phyloP scores from a whole-genome alignment of 2,329 filamentous ascomycete species.

The Arthrobotrys sphaeroides region DNA sequence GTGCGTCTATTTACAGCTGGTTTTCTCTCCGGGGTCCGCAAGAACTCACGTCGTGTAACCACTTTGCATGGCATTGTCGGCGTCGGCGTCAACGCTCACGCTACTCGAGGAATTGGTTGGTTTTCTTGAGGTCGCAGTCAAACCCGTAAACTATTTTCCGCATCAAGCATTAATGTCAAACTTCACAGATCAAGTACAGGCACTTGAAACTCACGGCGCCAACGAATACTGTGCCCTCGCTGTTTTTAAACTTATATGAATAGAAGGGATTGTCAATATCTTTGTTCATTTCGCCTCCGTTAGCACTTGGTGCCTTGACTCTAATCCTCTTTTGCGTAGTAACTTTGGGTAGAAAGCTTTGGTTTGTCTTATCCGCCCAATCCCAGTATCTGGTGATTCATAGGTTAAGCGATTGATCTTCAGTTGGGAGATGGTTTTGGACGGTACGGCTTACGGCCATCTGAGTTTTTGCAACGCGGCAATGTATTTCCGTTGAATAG shows the following conservation, averaged over 20 bases:
- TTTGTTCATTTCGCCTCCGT: background rate
- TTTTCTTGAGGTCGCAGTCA: slow-evolving; percentile 3
- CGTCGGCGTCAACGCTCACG: slow-evolving; percentile 16
- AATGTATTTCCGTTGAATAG: slow-evolving; percentile 43
- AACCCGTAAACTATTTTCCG: slow-evolving; percentile 1
- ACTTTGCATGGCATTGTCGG: slow-evolving; percentile 53
- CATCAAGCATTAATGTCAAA: background rate
- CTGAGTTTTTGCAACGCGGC: slow-evolving; percentile 54
- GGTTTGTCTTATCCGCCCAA: slow-evolving; percentile 49
- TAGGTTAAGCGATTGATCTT: background rate
- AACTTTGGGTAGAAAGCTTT: slow-evolving; percentile 49
- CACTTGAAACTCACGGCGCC: slow-evolving; percentile 21
- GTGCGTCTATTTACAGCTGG: background rate
- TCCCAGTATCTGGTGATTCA: slow-evolving; percentile 55
- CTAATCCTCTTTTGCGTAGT: slow-evolving; percentile 25
- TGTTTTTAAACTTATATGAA: background rate
- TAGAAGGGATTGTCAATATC: slow-evolving; percentile 50
- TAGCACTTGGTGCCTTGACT: slow-evolving; percentile 41
- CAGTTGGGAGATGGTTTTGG: background rate
- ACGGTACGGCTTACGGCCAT: slow-evolving; percentile 53
- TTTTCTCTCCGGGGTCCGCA: too few species aligned
- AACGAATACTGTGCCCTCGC: slow-evolving; percentile 26
- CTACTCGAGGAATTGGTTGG: background rate
- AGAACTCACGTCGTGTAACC: slow-evolving; percentile 44
- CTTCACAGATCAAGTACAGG: background rate